phyloP scores from a whole-genome alignment of 345 rosid genomes.

The Melaleuca alternifolia region DNA sequence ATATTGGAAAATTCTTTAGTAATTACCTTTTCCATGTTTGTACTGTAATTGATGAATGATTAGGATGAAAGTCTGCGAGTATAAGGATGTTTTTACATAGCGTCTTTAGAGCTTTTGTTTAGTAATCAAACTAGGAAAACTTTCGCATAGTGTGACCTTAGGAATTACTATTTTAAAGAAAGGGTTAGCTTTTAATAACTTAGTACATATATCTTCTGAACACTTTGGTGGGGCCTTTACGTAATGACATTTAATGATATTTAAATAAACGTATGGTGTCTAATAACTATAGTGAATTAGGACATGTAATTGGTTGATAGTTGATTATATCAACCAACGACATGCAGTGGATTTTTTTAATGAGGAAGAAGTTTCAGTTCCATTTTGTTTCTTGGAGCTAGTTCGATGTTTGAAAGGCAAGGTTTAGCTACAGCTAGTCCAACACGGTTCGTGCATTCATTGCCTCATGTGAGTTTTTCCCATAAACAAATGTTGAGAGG shows the following conservation, averaged over 20 bases:
- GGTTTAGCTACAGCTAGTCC: neutral
- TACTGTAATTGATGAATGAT: neutral
- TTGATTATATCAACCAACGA: neutral
- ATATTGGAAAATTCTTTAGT: neutral
- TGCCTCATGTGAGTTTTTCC: neutral
- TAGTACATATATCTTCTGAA: neutral
- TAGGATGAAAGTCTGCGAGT: neutral
- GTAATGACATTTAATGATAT: too few species aligned
- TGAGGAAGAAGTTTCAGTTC: neutral
- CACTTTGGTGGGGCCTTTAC: too few species aligned
- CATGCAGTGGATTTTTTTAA: neutral
- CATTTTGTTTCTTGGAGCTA: neutral
- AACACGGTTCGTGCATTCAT: neutral
- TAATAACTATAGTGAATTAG: neutral
- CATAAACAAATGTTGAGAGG: neutral
- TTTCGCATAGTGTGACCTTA: neutral
- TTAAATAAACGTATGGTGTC: neutral
- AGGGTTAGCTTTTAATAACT: neutral
- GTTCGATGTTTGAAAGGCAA: neutral
- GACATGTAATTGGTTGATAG: neutral
- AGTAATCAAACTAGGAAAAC: neutral
- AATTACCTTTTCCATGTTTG: neutral
- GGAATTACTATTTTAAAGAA: neutral
- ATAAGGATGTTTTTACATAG: neutral
- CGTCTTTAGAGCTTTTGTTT: neutral